Evolutionary conservation across 768 basidiomycete genomes (phyloP), one percentile per base, ranked within the genome.

Genomic region (Favolaschia claudopus): DNA sequence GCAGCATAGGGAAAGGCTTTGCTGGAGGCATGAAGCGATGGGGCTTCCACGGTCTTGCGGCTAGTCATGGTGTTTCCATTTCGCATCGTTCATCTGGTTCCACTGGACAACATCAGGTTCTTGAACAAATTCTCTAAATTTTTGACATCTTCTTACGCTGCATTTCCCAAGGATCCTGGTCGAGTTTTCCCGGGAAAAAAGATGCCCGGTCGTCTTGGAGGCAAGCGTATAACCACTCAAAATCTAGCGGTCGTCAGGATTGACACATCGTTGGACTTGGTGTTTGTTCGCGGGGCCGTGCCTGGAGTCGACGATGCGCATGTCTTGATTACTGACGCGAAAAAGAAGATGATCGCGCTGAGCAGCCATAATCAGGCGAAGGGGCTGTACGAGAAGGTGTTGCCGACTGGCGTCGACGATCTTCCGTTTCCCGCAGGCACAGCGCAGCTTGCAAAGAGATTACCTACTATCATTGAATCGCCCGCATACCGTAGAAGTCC

Each of bases 101-200:
- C 7, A 96, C 92, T 8, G 97, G 97, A 74, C 91, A 91, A 67
- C 93, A 96, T 72, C 96, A 98, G 82, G 96, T 95, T 50, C 5
- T 31, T 10, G 22, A 15, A 19, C 14, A 6, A n/a, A 33, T 57
- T 42, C 43, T 27, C 24, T 39, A 25, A 17, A 45, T 20, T n/a
- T 15, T 43, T 19, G 6, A 37, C 32, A 25, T 27, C 32, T 47
- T 42, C 38, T 31, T 43, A 39, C 27, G 48, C 32, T 49, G 6
- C 48, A 24, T 45, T 57, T 37, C 43, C 59, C 15, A 60, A 99
- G 95, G 95, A 97, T 68, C 96, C 97, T 24, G 97, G 97, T 43
- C 88, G 97, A 68, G 83, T 98, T 6, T 95, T 92, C 77, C 97
- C 97, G 4, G 97, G 97, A 33, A 97, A 95, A 79, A 99, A 98